Conservation (phyloP, 805 yeast genomes). For the Clavispora vitiphila region DNA sequence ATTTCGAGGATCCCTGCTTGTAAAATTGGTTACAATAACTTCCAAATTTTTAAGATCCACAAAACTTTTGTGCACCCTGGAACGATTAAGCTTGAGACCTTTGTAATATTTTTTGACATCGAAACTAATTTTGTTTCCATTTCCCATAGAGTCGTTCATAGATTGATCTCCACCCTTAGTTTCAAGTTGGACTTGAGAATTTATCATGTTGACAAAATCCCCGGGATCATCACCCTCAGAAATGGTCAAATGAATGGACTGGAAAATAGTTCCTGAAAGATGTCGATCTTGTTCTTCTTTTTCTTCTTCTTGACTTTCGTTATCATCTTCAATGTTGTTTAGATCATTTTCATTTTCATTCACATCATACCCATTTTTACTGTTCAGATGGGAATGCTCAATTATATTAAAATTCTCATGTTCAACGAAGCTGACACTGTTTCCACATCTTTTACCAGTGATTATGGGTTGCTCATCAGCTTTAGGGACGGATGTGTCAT, state of each 20-base stretch:
- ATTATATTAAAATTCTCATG: background rate
- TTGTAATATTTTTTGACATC: constrained; percentile 31
- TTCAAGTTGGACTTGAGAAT: constrained; percentile 33
- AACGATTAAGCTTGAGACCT: constrained; percentile 59
- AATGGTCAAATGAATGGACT: constrained; percentile 70
- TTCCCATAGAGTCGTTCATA: background rate
- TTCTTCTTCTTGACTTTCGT: constrained; percentile 7
- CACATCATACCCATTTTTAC: constrained; percentile 3
- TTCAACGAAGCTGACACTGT: background rate
- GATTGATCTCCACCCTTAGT: background rate
- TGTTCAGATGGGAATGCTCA: background rate
- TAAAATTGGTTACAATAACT: constrained; percentile 40
- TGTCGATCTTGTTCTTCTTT: background rate
- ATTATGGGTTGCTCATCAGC: background rate
- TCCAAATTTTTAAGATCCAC: constrained; percentile 53
- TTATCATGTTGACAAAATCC: constrained; percentile 48
- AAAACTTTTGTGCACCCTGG: constrained; percentile 53
- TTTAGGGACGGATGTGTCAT: background rate
- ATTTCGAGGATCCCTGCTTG: constrained; percentile 44
- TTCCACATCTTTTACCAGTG: background rate
- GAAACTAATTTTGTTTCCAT: constrained; percentile 16
- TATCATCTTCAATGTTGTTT: background rate
- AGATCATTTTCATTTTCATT: background rate
- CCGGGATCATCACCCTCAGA: constrained; percentile 46
- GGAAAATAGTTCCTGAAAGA: constrained; percentile 59